Base-by-base conservation (phyloP, 768 basidiomycete genomes). In the Trametes meyenii region DNA sequence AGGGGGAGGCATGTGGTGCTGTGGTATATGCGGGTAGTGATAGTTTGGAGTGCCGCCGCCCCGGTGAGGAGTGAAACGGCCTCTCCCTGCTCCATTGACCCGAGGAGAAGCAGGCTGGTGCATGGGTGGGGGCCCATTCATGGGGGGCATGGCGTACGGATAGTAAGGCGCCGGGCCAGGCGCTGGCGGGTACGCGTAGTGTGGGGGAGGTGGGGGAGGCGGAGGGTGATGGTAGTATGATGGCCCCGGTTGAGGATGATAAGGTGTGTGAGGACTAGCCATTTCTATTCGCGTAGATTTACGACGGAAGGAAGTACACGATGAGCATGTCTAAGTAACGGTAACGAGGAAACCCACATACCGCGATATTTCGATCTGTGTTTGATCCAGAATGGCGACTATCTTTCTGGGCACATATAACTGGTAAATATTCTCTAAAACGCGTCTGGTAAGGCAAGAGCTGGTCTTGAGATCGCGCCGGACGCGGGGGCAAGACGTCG, bases 11-110 rank as follows among this genome's bases (percentile, higher is more conserved):
- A 70, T 53, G 57, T 69, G 67, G 23, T 67, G 67, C 17, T 61
- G 64, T n/a, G 77, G 75, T 29, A 77, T 73, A 24, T 74, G 76
- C 19, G 74, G 73, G 60, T 74, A 76, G 43, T 76, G 75, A 29
- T 78, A 78, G 49, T 68, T 73, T 43, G 77, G 78, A 6, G 73
- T 72, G 13, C 74, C 78, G 43, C 77, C 71, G 43, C 77, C 71
- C 53, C 78, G 67, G 29, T 76, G 68, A 11, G 78, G 66, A 52
- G 73, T 76, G 61, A 67, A 74, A 8, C 73, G 72, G 45, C 72
- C 73, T 66, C 72, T 79, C 43, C 68, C 77, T 13, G 67, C 66
- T n/a, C 65, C 68, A 45, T 69, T 73, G 17, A 75, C 65, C 50
- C 76, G 76, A 56, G 77, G 74, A 17, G 78, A 73, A 54, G 77